Evolutionary conservation across 2,329 filamentous ascomycete genomes (phyloP).

Genomic region (Penicillium sp.): DNA sequence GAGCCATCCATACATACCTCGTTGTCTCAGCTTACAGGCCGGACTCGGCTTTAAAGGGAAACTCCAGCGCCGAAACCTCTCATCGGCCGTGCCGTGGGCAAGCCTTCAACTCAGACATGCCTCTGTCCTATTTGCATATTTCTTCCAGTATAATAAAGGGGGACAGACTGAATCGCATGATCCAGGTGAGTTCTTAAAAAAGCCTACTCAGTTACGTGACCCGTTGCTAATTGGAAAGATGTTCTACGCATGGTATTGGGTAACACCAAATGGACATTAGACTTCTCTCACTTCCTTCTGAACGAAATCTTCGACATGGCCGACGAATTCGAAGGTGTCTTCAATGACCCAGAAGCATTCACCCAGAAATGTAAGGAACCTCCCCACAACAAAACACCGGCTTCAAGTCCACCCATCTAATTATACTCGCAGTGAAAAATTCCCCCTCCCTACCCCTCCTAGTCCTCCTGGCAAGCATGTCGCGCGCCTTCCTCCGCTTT

Average conservation of each 20-base stretch:
- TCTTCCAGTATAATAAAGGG: constrained; percentile 62
- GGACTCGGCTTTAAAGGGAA: constrained; percentile 71
- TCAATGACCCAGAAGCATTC: constrained; percentile 36
- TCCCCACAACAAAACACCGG: background rate
- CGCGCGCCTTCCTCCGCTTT: constrained; percentile 68
- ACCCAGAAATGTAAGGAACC: constrained; percentile 32
- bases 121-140: constrained; percentile 61
- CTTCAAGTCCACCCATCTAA: constrained; percentile 4
- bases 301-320: constrained; percentile 51
- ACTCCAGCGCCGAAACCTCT: constrained; percentile 59
- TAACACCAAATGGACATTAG: constrained; percentile 74
- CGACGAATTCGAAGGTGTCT: constrained; percentile 36
- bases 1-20: constrained; percentile 68
- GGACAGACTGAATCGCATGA: constrained; percentile 52
- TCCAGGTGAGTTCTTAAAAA: constrained; percentile 47
- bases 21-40: constrained; percentile 74
- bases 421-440: constrained; percentile 30
- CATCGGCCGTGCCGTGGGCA: constrained; percentile 71
- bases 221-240: constrained; percentile 47
- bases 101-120: constrained; percentile 71
- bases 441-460: constrained; percentile 42
- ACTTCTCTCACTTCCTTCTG: constrained; percentile 58
- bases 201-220: background rate
- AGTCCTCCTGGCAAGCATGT: constrained; percentile 70
- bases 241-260: constrained; percentile 70